Conservation (phyloP, 2,329 filamentous ascomycete genomes). For the Cladosporium oxysporum region DNA sequence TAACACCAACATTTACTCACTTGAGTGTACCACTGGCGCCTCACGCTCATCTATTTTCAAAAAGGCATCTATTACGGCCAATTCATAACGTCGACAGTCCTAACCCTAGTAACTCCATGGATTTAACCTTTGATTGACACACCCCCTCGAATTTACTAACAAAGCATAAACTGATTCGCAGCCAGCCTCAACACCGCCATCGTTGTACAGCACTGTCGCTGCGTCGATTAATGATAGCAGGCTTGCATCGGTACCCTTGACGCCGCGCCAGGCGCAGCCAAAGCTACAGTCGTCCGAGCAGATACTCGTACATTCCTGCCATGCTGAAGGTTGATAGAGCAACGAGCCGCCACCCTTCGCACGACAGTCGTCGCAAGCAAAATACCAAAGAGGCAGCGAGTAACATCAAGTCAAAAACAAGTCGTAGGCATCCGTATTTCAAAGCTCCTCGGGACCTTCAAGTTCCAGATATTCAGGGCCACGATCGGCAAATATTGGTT, state of each 20-base stretch:
- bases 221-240: background rate
- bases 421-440: no score
- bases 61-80: background rate
- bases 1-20: no score
- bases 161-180: background rate
- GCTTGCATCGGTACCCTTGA: background rate
- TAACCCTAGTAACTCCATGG: background rate
- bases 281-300: background rate
- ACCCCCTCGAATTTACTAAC: background rate
- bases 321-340: background rate
- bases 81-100: background rate
- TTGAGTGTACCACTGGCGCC: background rate
- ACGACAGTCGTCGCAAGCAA: background rate
- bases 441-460: background rate
- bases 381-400: background rate
- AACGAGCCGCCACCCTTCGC: background rate
- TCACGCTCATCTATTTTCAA: background rate
- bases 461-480: background rate
- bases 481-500: conserved; percentile 3
- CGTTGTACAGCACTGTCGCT: background rate
- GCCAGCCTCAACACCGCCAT: background rate
- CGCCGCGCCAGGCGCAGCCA: background rate
- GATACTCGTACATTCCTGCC: background rate
- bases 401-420: background rate
- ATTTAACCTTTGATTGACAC: background rate